Base-by-base conservation (phyloP, 2,329 filamentous ascomycete species). In the Fusarium nurragi region DNA sequence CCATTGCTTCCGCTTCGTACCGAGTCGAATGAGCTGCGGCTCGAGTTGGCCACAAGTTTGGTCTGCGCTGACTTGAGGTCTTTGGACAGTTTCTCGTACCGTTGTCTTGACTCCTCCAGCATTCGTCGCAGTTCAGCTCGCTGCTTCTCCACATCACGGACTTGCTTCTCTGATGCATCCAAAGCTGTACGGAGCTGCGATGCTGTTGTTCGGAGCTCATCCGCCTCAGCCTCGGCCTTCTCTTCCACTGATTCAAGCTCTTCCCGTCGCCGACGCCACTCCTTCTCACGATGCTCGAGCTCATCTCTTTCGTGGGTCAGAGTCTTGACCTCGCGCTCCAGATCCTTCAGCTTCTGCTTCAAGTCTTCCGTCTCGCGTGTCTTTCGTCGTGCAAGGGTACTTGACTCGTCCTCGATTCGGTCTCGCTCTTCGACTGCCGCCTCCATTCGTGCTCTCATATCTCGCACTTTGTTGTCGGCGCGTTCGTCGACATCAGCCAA, bases 391-490 rank as follows among this genome's bases (percentile, higher is more conserved):
- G 90, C 91, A 45, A 91, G 84, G 0, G 88, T 90, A 71, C 88
- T 92, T 4, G 93, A 89, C 78, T 98, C 94, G 64, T 98, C 94
- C 77, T 99, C 94, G 3, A 93, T 89, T 4, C 93, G 88, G 75
- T 99, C 95, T 18, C 95, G 88, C 77, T 99, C 95, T 75, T 97
- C 94, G n/a, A 97, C 85, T 0, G 94, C 94, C 2, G 91, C 84
- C 72, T 98, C 94, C 84, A 98, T 90, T 3, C 90, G 88, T 56
- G 92, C 88, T 51, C 92, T 90, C 88, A 97, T 95, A 66, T 98
- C 94, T 25, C 92, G 88, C 18, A 97, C 86, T 72, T 93, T 91
- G 60, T 83, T 82, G 67, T 98, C 94, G 2, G 94, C 89, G 11
- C 92, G 86, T 59, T 90, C 87, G 75, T 98, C 93, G 10, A 94